Evolutionary conservation across 2,329 filamentous ascomycete species (phyloP).

Genomic region (Alternaria sp.): DNA sequence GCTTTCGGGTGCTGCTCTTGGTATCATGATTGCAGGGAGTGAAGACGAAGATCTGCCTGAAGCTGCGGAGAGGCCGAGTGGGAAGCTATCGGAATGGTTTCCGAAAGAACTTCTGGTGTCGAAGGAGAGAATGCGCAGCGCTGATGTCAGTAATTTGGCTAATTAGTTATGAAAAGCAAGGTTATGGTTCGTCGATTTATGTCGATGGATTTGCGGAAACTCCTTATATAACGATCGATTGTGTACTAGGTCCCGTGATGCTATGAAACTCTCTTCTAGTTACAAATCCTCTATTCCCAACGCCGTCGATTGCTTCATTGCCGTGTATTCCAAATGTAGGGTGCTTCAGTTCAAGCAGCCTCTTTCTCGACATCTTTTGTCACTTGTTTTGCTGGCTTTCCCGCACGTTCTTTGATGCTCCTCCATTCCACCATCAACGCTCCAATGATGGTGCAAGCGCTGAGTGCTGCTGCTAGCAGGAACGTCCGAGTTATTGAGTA

Average conservation of each 20-base stretch:
- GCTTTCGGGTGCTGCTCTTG: constrained; percentile 20
- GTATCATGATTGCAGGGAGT: constrained; percentile 21
- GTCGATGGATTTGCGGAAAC: not conserved
- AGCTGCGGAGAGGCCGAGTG: constrained; percentile 4
- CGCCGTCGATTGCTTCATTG: not conserved
- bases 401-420: constrained; percentile 53
- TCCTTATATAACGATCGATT: not conserved
- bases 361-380: not conserved
- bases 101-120: constrained; percentile 3
- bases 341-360: not conserved
- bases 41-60: constrained; percentile 5
- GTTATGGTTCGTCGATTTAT: not conserved
- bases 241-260: not conserved
- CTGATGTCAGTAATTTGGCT: not conserved
- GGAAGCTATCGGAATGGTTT: constrained; percentile 8
- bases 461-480: constrained; percentile 63
- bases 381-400: not conserved
- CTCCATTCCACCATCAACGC: constrained; percentile 66
- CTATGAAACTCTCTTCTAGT: not conserved
- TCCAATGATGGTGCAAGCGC: constrained; percentile 61
- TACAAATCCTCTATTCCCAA: not conserved
- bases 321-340: not conserved
- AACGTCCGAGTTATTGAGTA: constrained; percentile 64
- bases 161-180: not conserved
- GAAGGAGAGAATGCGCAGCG: not conserved